Conservation (phyloP, 164 flowering plant genomes). For the Litsea cubeba region DNA sequence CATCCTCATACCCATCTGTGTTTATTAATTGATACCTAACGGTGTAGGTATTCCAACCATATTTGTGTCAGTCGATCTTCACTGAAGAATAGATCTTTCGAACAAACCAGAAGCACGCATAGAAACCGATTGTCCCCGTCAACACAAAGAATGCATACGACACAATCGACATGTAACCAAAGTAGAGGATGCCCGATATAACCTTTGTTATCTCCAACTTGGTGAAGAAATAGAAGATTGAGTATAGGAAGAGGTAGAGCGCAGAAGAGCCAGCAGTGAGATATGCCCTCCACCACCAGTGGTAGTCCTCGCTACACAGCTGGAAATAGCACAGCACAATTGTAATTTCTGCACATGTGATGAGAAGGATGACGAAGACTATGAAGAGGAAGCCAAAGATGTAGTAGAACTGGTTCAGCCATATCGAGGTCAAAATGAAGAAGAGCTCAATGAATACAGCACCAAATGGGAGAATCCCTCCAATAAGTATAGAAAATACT, state of each 20-base stretch:
- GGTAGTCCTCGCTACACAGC: conserved; percentile 80
- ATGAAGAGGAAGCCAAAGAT: conserved; percentile 91
- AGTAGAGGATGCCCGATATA: conserved; percentile 75
- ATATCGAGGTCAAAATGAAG: conserved; percentile 57
- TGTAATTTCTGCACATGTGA: conserved; percentile 84
- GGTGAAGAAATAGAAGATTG: conserved; percentile 76
- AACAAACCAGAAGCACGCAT: conserved; percentile 85
- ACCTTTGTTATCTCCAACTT: conserved; percentile 74
- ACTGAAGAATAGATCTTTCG: conserved; percentile 81
- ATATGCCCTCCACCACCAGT: conserved; percentile 95
- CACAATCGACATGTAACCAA: conserved; percentile 69
- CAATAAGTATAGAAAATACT: conserved; percentile 44
- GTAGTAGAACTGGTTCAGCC: conserved; percentile 90
- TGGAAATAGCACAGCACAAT: conserved; percentile 90
- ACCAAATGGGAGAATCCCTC: conserved; percentile 57
- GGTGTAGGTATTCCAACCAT: background rate
- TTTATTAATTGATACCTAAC: background rate
- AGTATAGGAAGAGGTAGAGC: conserved; percentile 73
- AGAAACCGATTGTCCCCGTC: conserved; percentile 83
- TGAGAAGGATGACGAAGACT: conserved; percentile 72
- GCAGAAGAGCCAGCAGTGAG: conserved; percentile 88
- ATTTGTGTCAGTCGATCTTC: conserved; percentile 26
- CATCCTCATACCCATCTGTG: conserved; percentile 1
- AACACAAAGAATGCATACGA: conserved; percentile 82
- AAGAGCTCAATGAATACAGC: conserved; percentile 62